Evolutionary conservation across 306 rosid genomes (phyloP), one percentile per base, ranked within the genome.

Genomic region (Begonia fuchsioides): DNA sequence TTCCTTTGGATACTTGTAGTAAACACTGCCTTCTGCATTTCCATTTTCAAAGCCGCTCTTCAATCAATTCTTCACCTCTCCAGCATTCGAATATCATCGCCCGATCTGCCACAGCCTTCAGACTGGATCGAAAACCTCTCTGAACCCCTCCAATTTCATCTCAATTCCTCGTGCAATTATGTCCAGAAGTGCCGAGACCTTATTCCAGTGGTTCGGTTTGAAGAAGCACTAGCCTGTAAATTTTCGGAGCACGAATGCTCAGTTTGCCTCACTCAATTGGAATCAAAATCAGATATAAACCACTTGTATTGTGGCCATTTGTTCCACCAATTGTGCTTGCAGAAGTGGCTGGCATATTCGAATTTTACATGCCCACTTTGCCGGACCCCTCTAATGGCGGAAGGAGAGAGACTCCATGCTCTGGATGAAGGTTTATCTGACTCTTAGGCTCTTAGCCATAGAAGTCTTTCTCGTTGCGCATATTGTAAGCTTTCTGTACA

Each of bases 301-400:
- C 70, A 65, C 48, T 56, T 90, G 48, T 62, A 79, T 1, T 90
- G 97, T 40, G 97, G 95, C 51, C 97, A 90, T 69, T 50, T 85
- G 60, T 90, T 90, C 46, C 95, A 85, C 58, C 72, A 66, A 63
- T 72, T 56, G 2, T 90, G 97, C 82, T 73, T 90, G 75, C 87
- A 81, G 68, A 81, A 81, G 76, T 90, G 97, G 87, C 18, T 90
- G 79, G 83, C 68, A 45, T 81, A 85, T 58, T 84, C 83, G 94
- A 90, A 85, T 82, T 54, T 81, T 32, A 90, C 97, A 38, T 90
- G 97, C 60, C 97, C 97, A 35, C 93, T 78, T 72, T 90, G 95
- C 65, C 78, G 94, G 78, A 75, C 78, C 57, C 84, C 92, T 14
- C 68, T 90, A 48, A 57, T 81, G 78, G 75, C 80, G 13, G 84